These are phyloP conservation scores for Pyracantha coccinea DNA, from an alignment of 331 rosid genomes.

Conservation along the genomic window DNA sequence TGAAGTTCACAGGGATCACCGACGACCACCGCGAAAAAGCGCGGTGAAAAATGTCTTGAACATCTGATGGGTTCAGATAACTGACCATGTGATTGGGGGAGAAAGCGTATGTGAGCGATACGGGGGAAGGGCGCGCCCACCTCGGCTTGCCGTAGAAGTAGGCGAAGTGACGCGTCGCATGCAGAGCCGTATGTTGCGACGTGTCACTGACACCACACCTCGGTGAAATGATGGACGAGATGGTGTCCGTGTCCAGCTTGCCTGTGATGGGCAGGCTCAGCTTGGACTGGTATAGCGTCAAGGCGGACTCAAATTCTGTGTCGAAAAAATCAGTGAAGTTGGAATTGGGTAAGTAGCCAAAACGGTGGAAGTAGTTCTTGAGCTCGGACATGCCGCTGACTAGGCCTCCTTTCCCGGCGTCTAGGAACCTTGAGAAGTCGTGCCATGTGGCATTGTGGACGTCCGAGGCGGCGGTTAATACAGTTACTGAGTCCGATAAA, in stretches of 20 bases:
- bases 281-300: conserved; percentile 55
- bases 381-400: conserved; percentile 69
- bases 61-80: conserved; percentile 37
- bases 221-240: conserved; percentile 57
- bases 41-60: conserved; percentile 36
- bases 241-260: conserved; percentile 61
- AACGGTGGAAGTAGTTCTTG: conserved; percentile 65
- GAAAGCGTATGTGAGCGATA: conserved; percentile 61
- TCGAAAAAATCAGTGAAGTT: conserved; percentile 61
- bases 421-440: conserved; percentile 46
- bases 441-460: conserved; percentile 62
- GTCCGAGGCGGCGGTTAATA: conserved; percentile 16
- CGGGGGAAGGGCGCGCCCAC: conserved; percentile 46
- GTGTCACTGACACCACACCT: conserved; percentile 75
- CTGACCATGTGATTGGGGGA: conserved; percentile 42
- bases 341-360: conserved; percentile 65
- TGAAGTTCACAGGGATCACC: conserved; percentile 78
- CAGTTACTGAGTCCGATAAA: conserved; percentile 35
- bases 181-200: conserved; percentile 2
- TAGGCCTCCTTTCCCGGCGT: conserved; percentile 58
- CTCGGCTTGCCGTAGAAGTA: conserved; percentile 75
- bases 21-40: conserved; percentile 72
- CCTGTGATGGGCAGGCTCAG: conserved; percentile 62
- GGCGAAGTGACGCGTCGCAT: conserved; percentile 45
- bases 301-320: conserved; percentile 47